A percentile compares a stretch with the other conserved stretches of the same genome.
Evolutionary conservation across 2,329 filamentous ascomycete genomes (phyloP).

Genomic region (Cladophialophora psammophila): DNA sequence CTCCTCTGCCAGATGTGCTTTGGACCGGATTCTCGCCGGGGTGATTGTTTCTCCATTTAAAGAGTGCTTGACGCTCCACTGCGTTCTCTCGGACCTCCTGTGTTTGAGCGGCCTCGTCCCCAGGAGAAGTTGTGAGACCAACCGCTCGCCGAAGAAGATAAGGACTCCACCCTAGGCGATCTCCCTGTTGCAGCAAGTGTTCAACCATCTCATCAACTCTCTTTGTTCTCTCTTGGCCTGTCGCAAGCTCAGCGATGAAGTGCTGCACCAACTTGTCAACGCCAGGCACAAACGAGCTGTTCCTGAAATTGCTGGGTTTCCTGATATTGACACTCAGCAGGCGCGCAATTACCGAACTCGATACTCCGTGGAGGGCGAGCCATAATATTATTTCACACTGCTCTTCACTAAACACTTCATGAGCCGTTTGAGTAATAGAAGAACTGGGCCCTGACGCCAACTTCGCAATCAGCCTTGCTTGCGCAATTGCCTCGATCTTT

Average conservation of each 20-base stretch:
- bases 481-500: background rate
- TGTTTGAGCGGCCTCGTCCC: background rate
- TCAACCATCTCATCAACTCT: slow-evolving; percentile 11
- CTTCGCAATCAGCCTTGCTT: slow-evolving; percentile 2
- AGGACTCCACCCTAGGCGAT: slow-evolving; percentile 22
- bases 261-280: slow-evolving; percentile 3
- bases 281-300: background rate
- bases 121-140: slow-evolving; percentile 1
- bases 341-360: slow-evolving; percentile 14
- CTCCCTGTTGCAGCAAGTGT: slow-evolving; percentile 12
- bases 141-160: slow-evolving; percentile 17
- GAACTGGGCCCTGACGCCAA: background rate
- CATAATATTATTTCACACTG: slow-evolving; percentile 24
- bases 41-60: slow-evolving; percentile 9
- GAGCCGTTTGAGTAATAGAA: background rate
- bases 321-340: slow-evolving; percentile 2
- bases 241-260: slow-evolving; percentile 17
- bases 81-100: background rate
- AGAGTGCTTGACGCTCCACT: slow-evolving; percentile 9
- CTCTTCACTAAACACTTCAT: slow-evolving; percentile 13
- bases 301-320: background rate
- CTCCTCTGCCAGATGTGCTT: background rate
- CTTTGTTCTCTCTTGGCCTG: slow-evolving; percentile 1
- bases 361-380: slow-evolving; percentile 26
- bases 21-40: background rate